Base-by-base conservation (phyloP, 1,284 basidiomycete genomes). In the Rhizoctonia solani region DNA sequence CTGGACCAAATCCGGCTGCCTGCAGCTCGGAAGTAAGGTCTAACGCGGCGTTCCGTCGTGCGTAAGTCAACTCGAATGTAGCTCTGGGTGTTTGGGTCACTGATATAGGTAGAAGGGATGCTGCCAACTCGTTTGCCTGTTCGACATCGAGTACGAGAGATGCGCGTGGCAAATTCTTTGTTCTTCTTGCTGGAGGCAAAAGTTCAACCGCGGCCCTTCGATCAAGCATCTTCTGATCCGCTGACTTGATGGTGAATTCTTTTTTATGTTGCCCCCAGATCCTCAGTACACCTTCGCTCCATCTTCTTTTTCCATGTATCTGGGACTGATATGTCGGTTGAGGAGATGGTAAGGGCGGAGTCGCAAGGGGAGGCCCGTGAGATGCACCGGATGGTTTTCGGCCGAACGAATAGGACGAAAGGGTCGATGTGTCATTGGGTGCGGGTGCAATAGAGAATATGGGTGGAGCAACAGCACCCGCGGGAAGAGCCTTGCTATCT, bases 121-220 rank as follows among this genome's bases (percentile, higher is more conserved):
- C 3, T 9, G 13, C 32, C 53, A 21, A n/a, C 37, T 2, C 30
- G 16, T 13, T 39, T 3, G 46, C 21, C 11, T 2, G 49, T 37
- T 27, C 46, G 50, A 44, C 52, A 8, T 66, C 52, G 25, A 54
- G 23, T 1, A 25, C 50, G 30, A 66, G 44, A 16, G 61, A 66
- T 6, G 42, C n/a, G 3, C 61, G 49, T 3, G 61, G 50, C 9
- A 66, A 25, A 29, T 54, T 50, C 41, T 66, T 66, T 2, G 61
- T 66, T 19, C 21, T 53, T 6, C 61, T 21, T 21, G 61, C 37
- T 5, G 61, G 61, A 8, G 61, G 61, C 25, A 66, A 14, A 37
- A 25, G 39, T 1, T 13, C n/a, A 37, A 16, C 44, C 34, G 16
- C 32, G 50, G 19, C 14, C 14, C n/a, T 2, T 46, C 37, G 59